Conservation (phyloP, 306 rosid genomes). For the Alnus rubra region DNA sequence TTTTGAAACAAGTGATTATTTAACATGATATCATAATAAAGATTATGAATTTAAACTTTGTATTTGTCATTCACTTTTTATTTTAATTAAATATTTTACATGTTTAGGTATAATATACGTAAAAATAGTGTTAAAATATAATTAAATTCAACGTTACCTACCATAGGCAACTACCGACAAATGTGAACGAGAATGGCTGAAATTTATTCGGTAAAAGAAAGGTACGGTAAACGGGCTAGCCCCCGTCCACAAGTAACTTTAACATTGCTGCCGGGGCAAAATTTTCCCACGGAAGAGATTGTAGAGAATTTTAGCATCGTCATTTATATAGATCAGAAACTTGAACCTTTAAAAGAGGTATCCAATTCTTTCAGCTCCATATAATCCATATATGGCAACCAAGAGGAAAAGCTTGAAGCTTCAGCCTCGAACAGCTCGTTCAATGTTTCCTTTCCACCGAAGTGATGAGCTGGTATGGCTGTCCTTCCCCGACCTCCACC, state of each 20-base stretch:
- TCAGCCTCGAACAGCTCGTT: neutral
- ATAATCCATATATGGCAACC: neutral
- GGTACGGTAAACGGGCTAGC: neutral
- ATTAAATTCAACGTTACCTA: no score
- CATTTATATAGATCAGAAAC: neutral
- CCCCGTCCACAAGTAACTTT: constrained; percentile 3
- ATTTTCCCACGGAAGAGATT: constrained; percentile 7
- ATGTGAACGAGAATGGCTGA: constrained; percentile 3
- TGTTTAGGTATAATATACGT: no score
- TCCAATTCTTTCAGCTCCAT: constrained; percentile 3
- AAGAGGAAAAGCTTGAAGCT: neutral
- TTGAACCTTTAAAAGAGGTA: neutral
- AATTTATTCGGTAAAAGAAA: constrained; percentile 1
- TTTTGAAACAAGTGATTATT: no score
- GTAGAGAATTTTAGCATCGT: neutral
- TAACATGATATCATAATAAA: no score
- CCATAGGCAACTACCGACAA: neutral
- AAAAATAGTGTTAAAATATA: no score
- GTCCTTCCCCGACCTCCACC: constrained; percentile 20
- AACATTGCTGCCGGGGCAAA: neutral
- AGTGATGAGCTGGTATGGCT: constrained; percentile 19
- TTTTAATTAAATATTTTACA: no score
- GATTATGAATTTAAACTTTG: no score
- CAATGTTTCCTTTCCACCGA: constrained; percentile 15
- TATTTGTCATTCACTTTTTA: no score